phyloP scores from a whole-genome alignment of 73 alveolate species.

The Tetrahymena borealis region DNA sequence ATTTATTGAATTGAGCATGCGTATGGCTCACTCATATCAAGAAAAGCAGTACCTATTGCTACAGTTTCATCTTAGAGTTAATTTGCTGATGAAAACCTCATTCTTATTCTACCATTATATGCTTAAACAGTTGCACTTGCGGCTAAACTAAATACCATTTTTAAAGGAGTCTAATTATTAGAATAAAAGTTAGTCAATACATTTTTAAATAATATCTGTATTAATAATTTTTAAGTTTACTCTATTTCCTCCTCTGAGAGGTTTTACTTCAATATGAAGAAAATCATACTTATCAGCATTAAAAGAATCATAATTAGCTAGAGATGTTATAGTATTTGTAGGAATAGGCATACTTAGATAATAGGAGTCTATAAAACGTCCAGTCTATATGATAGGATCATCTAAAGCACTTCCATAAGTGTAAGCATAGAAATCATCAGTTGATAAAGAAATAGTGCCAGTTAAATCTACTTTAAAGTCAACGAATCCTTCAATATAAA shows the following conservation, averaged over 20 bases:
- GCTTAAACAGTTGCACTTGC: background rate
- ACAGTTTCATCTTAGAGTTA: background rate
- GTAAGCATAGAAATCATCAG: background rate
- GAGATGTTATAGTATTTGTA: background rate
- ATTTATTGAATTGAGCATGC: background rate
- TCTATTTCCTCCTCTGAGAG: background rate
- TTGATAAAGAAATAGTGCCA: background rate
- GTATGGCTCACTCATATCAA: background rate
- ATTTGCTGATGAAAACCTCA: background rate
- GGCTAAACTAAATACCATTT: background rate
- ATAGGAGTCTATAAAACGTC: background rate
- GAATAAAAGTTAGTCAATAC: no score
- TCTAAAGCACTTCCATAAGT: background rate
- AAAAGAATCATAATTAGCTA: background rate
- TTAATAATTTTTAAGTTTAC: background rate
- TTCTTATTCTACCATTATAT: background rate
- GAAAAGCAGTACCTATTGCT: background rate
- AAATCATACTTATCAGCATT: background rate
- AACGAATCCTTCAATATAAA: background rate
- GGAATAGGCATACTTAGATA: background rate
- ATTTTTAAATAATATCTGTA: background rate
- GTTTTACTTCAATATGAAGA: background rate
- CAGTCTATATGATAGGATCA: background rate
- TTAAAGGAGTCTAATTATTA: background rate
- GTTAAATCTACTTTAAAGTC: background rate